phyloP scores from a whole-genome alignment of 1,284 basidiomycete genomes.

The Sutorius eximius region DNA sequence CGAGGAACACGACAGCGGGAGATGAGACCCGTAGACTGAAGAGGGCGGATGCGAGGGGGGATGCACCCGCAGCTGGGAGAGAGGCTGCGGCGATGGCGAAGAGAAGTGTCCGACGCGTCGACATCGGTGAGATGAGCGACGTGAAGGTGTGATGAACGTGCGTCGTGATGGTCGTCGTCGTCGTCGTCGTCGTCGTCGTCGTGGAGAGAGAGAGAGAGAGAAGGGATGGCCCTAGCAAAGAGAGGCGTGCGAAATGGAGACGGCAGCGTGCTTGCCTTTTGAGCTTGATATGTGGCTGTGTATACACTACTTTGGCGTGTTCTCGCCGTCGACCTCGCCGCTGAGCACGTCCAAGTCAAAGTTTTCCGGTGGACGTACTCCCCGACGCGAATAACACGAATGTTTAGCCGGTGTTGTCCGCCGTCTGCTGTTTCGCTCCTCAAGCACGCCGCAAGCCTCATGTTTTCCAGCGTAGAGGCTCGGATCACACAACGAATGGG shows the following conservation, averaged over 20 bases:
- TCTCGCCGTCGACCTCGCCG: neutral
- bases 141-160: neutral
- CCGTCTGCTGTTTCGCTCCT: conserved; percentile 3
- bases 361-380: neutral
- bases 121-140: conserved; percentile 18
- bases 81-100: conserved; percentile 24
- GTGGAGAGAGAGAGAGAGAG: conserved; percentile 18
- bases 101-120: conserved; percentile 28
- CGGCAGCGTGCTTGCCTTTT: conserved; percentile 31
- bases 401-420: neutral
- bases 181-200: conserved; percentile 26
- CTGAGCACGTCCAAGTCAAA: neutral
- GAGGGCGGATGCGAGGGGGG: conserved; percentile 41
- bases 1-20: conserved; percentile 59
- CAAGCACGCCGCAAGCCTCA: conserved; percentile 26
- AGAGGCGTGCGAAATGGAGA: conserved; percentile 32
- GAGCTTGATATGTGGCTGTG: conserved; percentile 33
- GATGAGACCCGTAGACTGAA: conserved; percentile 62
- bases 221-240: conserved; percentile 23
- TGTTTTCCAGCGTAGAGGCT: conserved; percentile 14
- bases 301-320: neutral
- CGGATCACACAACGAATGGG: conserved; percentile 24
- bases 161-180: conserved; percentile 17
- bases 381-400: conserved; percentile 16
- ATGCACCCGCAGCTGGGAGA: conserved; percentile 28